Evolutionary conservation across 2,329 filamentous ascomycete species (phyloP).

Genomic region (Gnomoniopsis sp.): DNA sequence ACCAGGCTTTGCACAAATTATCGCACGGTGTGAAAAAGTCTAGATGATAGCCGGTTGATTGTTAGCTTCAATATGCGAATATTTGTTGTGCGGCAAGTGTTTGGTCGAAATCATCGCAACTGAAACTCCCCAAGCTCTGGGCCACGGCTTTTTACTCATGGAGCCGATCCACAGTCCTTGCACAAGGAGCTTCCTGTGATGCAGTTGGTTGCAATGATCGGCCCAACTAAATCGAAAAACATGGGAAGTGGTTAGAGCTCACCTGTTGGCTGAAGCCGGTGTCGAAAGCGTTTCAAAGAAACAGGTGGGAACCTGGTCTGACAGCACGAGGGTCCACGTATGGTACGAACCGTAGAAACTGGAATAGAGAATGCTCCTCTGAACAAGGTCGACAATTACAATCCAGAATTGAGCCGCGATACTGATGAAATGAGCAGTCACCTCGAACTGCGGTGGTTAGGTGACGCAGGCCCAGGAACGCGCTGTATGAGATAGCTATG

Average conservation of each 20-base stretch:
- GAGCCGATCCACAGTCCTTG: background rate
- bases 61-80: background rate
- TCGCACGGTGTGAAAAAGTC: background rate
- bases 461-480: background rate
- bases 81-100: background rate
- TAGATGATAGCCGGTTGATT: background rate
- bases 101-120: background rate
- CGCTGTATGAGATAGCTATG: background rate
- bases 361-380: background rate
- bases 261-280: conserved; percentile 16
- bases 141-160: background rate
- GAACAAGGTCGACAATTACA: background rate
- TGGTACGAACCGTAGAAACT: background rate
- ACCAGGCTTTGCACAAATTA: background rate
- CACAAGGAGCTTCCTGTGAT: background rate
- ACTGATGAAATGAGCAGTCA: background rate
- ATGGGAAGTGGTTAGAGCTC: conserved; percentile 4
- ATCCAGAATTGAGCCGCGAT: background rate
- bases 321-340: background rate
- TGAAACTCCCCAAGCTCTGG: background rate
- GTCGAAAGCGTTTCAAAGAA: conserved; percentile 22
- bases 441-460: background rate
- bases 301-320: conserved; percentile 12
- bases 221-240: background rate
- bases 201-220: background rate